Evolutionary conservation across 306 rosid species (phyloP), one percentile per base, ranked within the genome.

Genomic region (Vachellia pachyceras): DNA sequence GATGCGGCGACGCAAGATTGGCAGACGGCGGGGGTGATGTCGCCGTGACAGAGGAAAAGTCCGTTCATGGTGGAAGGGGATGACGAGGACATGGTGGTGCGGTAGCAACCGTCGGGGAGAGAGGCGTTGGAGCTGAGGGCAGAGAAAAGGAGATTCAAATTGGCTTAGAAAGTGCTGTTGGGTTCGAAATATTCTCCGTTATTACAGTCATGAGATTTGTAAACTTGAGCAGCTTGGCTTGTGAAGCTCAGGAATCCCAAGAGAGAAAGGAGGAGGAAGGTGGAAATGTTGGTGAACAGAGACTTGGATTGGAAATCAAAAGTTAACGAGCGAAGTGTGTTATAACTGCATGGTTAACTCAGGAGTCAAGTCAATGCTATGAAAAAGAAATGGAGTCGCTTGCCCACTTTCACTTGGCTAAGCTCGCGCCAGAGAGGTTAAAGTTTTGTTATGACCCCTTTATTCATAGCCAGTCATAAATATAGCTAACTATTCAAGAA

Each of bases 71-170:
- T 22, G 33, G 35, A 14, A 44, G 66, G 33, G 3, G 76, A 15
- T 13, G 2, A 6, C 15, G 3, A 5, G 14, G 67, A 61, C 0
- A 45, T 5, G 35, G 80, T 66, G 42, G 77, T 61, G 23, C 54
- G 68, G 89, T 66, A 78, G 92, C 60, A 87, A 7, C 83, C 87
- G 61, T 65, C 22, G 20, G 52, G 82, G 70, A 37, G 42, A 35
- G 91, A 77, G 80, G 86, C 81, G 83, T 83, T 85, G 81, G 89
- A 79, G 55, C 2, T 5, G 55, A 49, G 89, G 47, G 83, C 77
- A 4, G 90, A 77, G 69, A 91, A 82, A 41, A 91, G 85, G 49
- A 50, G 5, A 3, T 81, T 81, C 45, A 86, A 79, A 71, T 84
- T 86, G 82, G 85, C 37, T 14, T 73, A 60, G 70, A 35, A 92